Base-by-base conservation (phyloP, 2,329 filamentous ascomycete species). In the Fragosphaeria purpurea region DNA sequence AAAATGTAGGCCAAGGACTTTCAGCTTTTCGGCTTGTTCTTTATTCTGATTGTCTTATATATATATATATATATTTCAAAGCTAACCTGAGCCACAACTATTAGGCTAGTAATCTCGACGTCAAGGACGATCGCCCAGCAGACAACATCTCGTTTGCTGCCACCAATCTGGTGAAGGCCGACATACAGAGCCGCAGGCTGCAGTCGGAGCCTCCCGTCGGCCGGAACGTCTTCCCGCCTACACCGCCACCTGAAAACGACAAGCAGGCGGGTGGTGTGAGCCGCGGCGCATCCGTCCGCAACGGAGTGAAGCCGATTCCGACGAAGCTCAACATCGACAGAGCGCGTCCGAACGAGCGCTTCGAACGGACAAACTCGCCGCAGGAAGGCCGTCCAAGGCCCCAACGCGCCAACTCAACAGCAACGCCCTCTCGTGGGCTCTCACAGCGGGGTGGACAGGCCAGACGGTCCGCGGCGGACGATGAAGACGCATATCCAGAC, bases 241-340 rank as follows among this genome's bases (percentile, higher is more conserved):
- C 93, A n/a, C 93, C 93, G 41, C 93, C 93, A 6, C 93, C 93
- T 6, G 93, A 98, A 72, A 79, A 80, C 55, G 89, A 96, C 58
- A 85, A 83, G 60, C 67, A 68, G 4, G 55, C 65, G 7, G 43
- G 39, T 6, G 51, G 39, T 5, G 70, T 77, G 59, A 76, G 69
- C 56, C 73, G 80, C 30, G 78, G 70, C 47, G 72, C 73, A 33
- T 83, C 80, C n/a, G 76, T 83, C 46, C 77, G 79, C 52, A 81
- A 73, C 58, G 79, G 79, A 3, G 70, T 73, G 45, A 83, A 77
- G 56, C 79, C 79, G 39, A 73, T 75, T 67, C 77, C 75, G n/a
- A 72, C 78, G 31, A 79, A 79, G 58, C 73, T 84, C 54, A 82
- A 79, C 57, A 83, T 83, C 46, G 77, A 80, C 51, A 73, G 74